These are phyloP conservation scores for Mucuna pruriens DNA, from an alignment of 306 rosid genomes.

Conservation along the genomic window DNA sequence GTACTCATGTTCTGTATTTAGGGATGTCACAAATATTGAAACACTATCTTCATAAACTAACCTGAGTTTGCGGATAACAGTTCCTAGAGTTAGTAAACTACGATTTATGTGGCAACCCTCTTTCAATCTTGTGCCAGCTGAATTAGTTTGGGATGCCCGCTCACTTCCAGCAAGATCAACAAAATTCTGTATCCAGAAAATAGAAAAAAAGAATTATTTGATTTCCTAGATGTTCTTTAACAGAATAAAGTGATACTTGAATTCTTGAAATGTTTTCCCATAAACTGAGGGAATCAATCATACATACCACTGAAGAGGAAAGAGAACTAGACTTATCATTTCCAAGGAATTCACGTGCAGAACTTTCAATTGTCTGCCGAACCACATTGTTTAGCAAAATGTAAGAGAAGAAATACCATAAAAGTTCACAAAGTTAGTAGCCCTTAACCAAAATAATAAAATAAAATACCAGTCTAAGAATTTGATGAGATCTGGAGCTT, in stretches of 20 bases:
- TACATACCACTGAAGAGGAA: slow-evolving; percentile 95
- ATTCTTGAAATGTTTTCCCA: background rate
- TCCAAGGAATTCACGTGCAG: slow-evolving; percentile 85
- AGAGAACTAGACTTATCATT: slow-evolving; percentile 94
- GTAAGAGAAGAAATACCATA: slow-evolving; percentile 22
- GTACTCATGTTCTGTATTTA: slow-evolving; percentile 5
- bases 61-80: slow-evolving; percentile 99
- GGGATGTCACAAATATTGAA: slow-evolving; percentile 18
- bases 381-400: slow-evolving; percentile 36
- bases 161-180: slow-evolving; percentile 99
- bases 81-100: slow-evolving; percentile 93
- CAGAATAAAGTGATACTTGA: background rate
- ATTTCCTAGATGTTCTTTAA: slow-evolving; percentile 29
- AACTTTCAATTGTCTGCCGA: slow-evolving; percentile 91
- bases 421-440: slow-evolving; percentile 10
- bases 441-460: slow-evolving; percentile 10
- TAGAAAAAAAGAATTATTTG: background rate
- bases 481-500: slow-evolving; percentile 99
- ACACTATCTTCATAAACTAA: slow-evolving; percentile 45
- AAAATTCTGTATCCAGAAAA: slow-evolving; percentile 68
- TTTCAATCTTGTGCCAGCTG: slow-evolving; percentile 94
- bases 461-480: slow-evolving; percentile 82
- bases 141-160: slow-evolving; percentile 92
- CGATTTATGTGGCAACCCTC: slow-evolving; percentile 99
- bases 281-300: slow-evolving; percentile 16